These are phyloP conservation scores for Cyclotella sp. DNA, from an alignment of 108 stramenopile species.

Conservation along the genomic window DNA sequence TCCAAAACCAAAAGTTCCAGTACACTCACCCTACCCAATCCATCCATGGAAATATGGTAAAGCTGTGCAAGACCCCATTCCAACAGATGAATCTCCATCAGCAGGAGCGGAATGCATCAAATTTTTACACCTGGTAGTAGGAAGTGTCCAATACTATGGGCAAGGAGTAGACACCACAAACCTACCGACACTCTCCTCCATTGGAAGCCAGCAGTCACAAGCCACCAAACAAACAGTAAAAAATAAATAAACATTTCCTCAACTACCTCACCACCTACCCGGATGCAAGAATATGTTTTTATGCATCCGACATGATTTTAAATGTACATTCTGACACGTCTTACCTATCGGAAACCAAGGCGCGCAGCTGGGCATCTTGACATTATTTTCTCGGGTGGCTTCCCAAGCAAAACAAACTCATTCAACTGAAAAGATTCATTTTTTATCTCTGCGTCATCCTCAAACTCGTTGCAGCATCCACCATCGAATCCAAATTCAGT, in stretches of 20 bases:
- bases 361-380: neutral
- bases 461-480: constrained; percentile 6
- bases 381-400: neutral
- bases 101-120: constrained; percentile 22
- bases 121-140: constrained; percentile 42
- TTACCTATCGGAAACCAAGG: constrained; percentile 2
- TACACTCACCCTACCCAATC: constrained; percentile 38
- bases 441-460: neutral
- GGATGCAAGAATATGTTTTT: constrained; percentile 41
- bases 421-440: neutral
- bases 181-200: constrained; percentile 26
- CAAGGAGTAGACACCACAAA: constrained; percentile 46
- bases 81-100: constrained; percentile 23
- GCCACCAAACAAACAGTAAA: constrained; percentile 7
- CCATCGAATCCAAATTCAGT: constrained; percentile 4
- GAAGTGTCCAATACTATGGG: constrained; percentile 52
- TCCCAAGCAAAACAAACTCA: neutral
- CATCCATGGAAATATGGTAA: constrained; percentile 32
- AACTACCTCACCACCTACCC: constrained; percentile 55
- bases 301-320: constrained; percentile 21
- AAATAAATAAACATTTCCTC: constrained; percentile 27
- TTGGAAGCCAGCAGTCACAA: constrained; percentile 36
- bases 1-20: constrained; percentile 33
- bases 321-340: constrained; percentile 7
- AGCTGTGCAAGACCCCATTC: constrained; percentile 26